These are phyloP conservation scores for Penicillium expansum DNA, from an alignment of 2,329 filamentous ascomycete genomes.

Conservation along the genomic window DNA sequence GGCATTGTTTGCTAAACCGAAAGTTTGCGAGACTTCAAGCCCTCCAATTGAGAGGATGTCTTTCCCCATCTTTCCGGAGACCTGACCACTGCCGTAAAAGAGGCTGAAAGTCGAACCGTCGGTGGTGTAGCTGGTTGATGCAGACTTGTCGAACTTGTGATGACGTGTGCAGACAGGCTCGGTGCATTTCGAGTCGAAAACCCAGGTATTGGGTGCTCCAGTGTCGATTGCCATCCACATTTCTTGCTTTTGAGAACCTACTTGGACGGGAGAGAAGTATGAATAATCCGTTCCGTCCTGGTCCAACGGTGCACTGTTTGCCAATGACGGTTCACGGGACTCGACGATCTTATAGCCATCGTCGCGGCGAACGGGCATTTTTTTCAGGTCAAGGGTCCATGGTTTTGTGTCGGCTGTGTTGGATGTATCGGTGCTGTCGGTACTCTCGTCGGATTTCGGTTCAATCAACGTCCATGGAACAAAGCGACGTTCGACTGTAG, in stretches of 20 bases:
- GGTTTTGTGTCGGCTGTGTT: conserved; percentile 13
- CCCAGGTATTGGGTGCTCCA: conserved; percentile 69
- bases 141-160: conserved; percentile 63
- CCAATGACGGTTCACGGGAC: conserved; percentile 39
- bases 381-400: conserved; percentile 40
- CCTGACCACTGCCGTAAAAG: conserved; percentile 72
- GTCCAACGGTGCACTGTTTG: conserved; percentile 51
- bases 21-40: conserved; percentile 61
- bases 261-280: conserved; percentile 52
- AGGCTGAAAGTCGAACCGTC: conserved; percentile 58
- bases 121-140: conserved; percentile 62
- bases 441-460: conserved; percentile 14
- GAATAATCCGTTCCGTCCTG: conserved; percentile 55
- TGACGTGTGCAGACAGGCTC: conserved; percentile 67
- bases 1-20: conserved; percentile 70
- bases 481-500: conserved; percentile 31
- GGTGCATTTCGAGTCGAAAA: conserved; percentile 70
- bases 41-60: conserved; percentile 68
- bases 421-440: background rate
- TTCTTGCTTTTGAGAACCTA: conserved; percentile 50
- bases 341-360: conserved; percentile 49
- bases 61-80: conserved; percentile 63
- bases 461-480: conserved; percentile 29
- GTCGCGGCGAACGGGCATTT: conserved; percentile 42
- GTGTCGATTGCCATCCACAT: conserved; percentile 57